Evolutionary conservation across 1,284 basidiomycete genomes (phyloP), one percentile per base, ranked within the genome.

Genomic region (Sanghuangporus sanghuang): DNA sequence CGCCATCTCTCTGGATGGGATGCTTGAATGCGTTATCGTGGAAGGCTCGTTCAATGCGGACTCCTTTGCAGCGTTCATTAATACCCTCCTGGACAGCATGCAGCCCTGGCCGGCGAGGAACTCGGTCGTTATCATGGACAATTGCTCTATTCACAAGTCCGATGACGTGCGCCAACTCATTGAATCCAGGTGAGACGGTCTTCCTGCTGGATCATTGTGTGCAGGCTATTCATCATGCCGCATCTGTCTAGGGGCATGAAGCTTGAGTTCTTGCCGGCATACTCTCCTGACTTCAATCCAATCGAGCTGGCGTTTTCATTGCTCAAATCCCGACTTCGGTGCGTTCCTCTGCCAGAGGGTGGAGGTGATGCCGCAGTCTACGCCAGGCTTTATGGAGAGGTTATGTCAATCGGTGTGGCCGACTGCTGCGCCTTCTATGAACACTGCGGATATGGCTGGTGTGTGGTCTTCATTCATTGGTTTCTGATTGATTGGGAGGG

Each of bases 201-300:
- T 42, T 12, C 40, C 40, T 42, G 40, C n/a, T n/a, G 40, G 40
- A 9, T 42, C 40, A 23, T 23, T 2, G 23, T 23, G 23, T 23
- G 23, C 23, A 23, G 23, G 23, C 23, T 23, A 23, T 23, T 23
- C 11, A 42, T 16, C 40, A 7, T 42, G n/a, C 11, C 40, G n/a
- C 8, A 7, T 42, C 40, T 42, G 40, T 42, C 6, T 42, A 66
- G 65, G 32, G 64, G 68, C 7, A 63, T 68, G 57, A 27, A 56
- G n/a, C 35, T 63, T 23, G 63, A 62, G n/a, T 69, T 53, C 32
- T 58, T 68, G 12, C 67, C 65, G 3, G 55, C 67, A 6, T 68
- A 68, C 40, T 68, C 68, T 8, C 68, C 68, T 12, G 68, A 69
- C 50, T 69, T 63, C 57, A 69, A 68, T 35, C 68, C 67, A 6